Percentiles rank a stretch among this genome's conserved stretches.
Conservation (phyloP, 768 basidiomycete species). For the Podaxis sp. region DNA sequence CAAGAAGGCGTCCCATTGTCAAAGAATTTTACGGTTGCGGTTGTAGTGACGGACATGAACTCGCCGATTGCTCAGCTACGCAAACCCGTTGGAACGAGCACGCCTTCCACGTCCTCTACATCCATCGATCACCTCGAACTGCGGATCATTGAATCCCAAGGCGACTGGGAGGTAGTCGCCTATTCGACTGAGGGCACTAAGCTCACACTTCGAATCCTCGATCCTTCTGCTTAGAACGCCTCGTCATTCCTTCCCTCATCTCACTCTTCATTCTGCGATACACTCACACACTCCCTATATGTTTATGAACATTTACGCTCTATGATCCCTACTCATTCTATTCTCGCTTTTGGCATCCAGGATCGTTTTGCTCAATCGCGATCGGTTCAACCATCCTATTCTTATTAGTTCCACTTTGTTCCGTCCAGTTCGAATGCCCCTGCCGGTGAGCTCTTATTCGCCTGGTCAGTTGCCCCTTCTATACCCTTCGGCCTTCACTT, state of each 20-base stretch:
- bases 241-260: conserved; percentile 4
- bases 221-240: conserved; percentile 20
- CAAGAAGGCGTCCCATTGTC: conserved; percentile 54
- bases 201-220: conserved; percentile 53
- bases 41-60: conserved; percentile 30
- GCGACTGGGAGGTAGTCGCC: conserved; percentile 56
- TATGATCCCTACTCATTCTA: not conserved
- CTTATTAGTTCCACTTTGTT: conserved; percentile 1
- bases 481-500: conserved; percentile 8
- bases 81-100: conserved; percentile 14
- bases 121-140: conserved; percentile 28
- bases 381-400: not conserved
- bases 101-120: conserved; percentile 29
- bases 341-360: not conserved
- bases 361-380: not conserved
- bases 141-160: conserved; percentile 48
- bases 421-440: not conserved
- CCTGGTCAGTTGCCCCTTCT: conserved; percentile 3
- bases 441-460: not conserved
- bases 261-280: not conserved
- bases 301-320: not conserved
- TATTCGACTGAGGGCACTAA: conserved; percentile 42
- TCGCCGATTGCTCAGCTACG: conserved; percentile 7
- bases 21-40: conserved; percentile 50
- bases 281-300: not conserved